Evolutionary conservation across 2,329 filamentous ascomycete species (phyloP).

Genomic region (Diaporthe vaccinii): DNA sequence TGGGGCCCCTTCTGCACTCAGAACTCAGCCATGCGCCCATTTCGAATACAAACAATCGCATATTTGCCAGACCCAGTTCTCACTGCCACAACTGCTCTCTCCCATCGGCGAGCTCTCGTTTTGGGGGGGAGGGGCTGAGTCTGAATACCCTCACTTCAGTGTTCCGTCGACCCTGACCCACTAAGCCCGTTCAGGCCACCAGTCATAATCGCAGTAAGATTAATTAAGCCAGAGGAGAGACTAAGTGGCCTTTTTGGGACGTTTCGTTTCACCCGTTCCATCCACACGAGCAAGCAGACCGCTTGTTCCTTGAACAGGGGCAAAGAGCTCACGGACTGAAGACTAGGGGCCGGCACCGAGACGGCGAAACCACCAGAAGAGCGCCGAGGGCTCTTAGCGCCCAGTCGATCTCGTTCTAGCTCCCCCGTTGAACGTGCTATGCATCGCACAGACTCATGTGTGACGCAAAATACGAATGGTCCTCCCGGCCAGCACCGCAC

Average conservation of each 20-base stretch:
- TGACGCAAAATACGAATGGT: slow-evolving; percentile 26
- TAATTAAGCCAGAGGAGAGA: background rate
- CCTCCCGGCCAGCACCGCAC: slow-evolving; percentile 3
- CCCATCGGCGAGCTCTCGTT: background rate
- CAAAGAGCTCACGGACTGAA: slow-evolving; percentile 15
- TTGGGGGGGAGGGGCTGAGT: background rate
- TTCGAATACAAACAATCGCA: too few species aligned
- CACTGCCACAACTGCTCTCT: too few species aligned
- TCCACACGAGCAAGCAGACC: background rate
- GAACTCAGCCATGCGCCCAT: too few species aligned
- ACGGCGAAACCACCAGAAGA: slow-evolving; percentile 24
- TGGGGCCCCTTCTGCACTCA: too few species aligned
- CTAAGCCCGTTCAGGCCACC: background rate
- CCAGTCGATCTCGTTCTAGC: slow-evolving; percentile 15
- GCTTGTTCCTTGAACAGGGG: background rate
- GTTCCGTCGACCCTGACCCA: background rate
- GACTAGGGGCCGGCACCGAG: slow-evolving; percentile 23
- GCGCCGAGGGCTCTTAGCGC: slow-evolving; percentile 16
- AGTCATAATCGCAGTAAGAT: background rate
- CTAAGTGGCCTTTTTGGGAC: background rate
- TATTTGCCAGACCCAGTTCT: too few species aligned
- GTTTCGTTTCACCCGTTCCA: slow-evolving; percentile 17
- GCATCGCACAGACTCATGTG: slow-evolving; percentile 24
- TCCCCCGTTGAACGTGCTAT: slow-evolving; percentile 17
- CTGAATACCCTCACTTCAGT: background rate